Conservation (phyloP, 202 grass and related monocot genomes). For the Zizania palustris region DNA sequence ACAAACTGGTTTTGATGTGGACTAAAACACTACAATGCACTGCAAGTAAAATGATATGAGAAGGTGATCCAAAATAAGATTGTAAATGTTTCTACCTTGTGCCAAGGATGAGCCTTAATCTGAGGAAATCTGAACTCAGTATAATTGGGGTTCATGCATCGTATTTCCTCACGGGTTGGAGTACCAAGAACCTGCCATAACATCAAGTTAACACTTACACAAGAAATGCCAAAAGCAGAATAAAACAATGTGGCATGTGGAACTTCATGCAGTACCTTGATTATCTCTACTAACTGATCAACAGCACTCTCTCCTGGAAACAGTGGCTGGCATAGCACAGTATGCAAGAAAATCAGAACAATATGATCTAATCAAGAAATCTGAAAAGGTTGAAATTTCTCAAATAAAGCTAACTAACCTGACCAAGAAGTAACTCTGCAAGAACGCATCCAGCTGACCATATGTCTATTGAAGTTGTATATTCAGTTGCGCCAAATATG, state of each 20-base stretch:
- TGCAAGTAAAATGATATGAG: background rate
- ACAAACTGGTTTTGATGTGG: background rate
- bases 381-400: background rate
- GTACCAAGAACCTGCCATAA: constrained; percentile 80
- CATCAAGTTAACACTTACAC: constrained; percentile 16
- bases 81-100: constrained; percentile 58
- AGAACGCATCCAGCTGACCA: constrained; percentile 97
- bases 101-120: constrained; percentile 94
- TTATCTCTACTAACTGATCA: constrained; percentile 90
- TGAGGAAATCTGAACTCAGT: constrained; percentile 91
- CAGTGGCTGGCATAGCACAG: constrained; percentile 60
- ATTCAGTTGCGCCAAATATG: constrained; percentile 90
- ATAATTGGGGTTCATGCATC: constrained; percentile 94
- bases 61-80: too few relatives aligned
- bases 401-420: constrained; percentile 55
- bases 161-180: constrained; percentile 87
- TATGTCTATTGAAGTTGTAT: constrained; percentile 90
- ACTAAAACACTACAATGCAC: background rate
- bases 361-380: background rate
- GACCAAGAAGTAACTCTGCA: constrained; percentile 89
- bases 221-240: constrained; percentile 22
- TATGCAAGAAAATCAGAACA: constrained; percentile 36
- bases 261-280: constrained; percentile 63
- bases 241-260: background rate
- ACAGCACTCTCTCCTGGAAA: constrained; percentile 95